Conservation (phyloP, 1,284 basidiomycete species). For the Polyporus tsugae region DNA sequence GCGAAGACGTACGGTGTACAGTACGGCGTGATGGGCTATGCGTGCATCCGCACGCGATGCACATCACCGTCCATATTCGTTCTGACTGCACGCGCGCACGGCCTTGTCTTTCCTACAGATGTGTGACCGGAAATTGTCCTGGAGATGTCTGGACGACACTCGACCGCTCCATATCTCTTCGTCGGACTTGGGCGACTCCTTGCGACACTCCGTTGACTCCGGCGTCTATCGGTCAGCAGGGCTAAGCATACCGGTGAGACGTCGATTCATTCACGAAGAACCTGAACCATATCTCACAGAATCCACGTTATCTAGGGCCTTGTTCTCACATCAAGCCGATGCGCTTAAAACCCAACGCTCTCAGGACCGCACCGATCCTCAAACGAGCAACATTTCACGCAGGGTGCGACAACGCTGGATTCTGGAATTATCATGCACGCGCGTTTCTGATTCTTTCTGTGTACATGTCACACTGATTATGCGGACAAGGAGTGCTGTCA, state of each 20-base stretch:
- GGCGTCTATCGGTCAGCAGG: background rate
- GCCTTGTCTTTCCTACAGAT: background rate
- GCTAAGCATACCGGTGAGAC: background rate
- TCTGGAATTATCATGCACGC: conserved; percentile 11
- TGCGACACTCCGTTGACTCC: background rate
- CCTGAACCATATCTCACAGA: conserved; percentile 5
- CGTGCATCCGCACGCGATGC: no score
- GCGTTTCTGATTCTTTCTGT: conserved; percentile 10
- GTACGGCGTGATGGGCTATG: no score
- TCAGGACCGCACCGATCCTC: conserved; percentile 9
- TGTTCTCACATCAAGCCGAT: background rate
- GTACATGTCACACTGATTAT: background rate
- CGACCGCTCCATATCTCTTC: conserved; percentile 9
- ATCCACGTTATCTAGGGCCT: conserved; percentile 11
- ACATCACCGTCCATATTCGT: no score
- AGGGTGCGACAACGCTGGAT: conserved; percentile 10
- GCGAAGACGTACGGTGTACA: no score
- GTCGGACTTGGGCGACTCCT: background rate
- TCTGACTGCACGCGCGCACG: no score
- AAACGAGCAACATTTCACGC: background rate
- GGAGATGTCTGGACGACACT: conserved; percentile 10
- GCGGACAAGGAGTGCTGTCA: background rate
- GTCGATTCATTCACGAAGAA: background rate
- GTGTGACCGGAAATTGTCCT: background rate
- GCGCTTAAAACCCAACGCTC: background rate